Percentiles rank a stretch among this genome's conserved stretches.
Conservation (phyloP, 495 filamentous ascomycete genomes). For the Evernia prunastri region DNA sequence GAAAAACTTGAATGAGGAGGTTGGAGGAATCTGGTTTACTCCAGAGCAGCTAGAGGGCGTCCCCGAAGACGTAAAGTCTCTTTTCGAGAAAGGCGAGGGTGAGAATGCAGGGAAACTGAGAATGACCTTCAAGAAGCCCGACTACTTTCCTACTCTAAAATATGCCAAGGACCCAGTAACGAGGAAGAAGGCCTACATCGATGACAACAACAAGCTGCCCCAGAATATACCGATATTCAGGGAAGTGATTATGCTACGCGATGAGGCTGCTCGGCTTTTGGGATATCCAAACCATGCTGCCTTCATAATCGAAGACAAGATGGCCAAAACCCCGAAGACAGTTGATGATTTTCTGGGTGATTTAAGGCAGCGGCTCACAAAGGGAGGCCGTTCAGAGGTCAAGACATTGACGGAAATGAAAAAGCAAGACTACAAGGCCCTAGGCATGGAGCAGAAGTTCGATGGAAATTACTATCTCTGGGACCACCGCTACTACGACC, state of each 20-base stretch:
- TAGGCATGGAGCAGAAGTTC: conserved; percentile 45
- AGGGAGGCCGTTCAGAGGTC: conserved; percentile 74
- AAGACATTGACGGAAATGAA: conserved; percentile 68
- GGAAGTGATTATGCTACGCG: conserved; percentile 79
- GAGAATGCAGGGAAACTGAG: conserved; percentile 60
- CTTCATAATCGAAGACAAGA: conserved; percentile 90
- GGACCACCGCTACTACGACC: conserved; percentile 84
- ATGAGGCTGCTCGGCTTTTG: conserved; percentile 85
- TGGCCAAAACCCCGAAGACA: conserved; percentile 87
- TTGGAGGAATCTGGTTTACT: conserved; percentile 61
- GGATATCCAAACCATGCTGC: conserved; percentile 90
- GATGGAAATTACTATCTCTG: conserved; percentile 84
- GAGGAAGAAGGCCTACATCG: conserved; percentile 50
- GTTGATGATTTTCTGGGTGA: conserved; percentile 81
- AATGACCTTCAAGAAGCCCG: conserved; percentile 65
- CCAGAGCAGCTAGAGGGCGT: conserved; percentile 55
- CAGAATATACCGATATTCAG: conserved; percentile 79
- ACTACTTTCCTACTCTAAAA: conserved; percentile 59
- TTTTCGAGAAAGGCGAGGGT: conserved; percentile 63
- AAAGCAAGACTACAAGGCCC: conserved; percentile 61
- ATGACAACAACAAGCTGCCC: conserved; percentile 77
- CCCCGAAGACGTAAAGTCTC: conserved; percentile 54
- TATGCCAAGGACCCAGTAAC: conserved; percentile 54
- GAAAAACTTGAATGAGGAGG: conserved; percentile 65
- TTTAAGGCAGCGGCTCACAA: conserved; percentile 63